Percentiles rank a stretch among this genome's conserved stretches.
These are phyloP conservation scores for Neurospora sp. DNA, from an alignment of 495 filamentous ascomycete genomes.

Conservation along the genomic window DNA sequence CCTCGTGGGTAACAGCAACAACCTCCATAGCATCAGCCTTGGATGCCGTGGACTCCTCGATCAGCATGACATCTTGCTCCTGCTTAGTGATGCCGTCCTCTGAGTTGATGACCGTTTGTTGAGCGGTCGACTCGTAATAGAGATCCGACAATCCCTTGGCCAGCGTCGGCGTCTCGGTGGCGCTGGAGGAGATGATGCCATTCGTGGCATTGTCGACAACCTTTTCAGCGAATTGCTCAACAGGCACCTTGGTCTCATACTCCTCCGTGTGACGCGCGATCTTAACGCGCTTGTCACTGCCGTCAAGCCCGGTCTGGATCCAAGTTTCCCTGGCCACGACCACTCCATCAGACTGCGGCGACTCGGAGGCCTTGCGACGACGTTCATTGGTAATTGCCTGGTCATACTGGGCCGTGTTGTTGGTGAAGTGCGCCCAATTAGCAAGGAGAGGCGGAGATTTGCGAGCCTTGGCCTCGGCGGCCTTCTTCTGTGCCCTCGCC, in stretches of 20 bases:
- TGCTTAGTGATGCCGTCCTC: neutral
- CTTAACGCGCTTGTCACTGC: conserved; percentile 30
- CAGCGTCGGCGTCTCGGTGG: neutral
- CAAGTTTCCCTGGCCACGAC: conserved; percentile 18
- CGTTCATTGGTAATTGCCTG: conserved; percentile 12
- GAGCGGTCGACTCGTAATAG: conserved; percentile 1
- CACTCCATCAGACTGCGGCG: conserved; percentile 3
- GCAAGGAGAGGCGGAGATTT: neutral
- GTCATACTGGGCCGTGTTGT: conserved; percentile 14
- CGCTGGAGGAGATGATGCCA: neutral
- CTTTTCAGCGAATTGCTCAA: neutral
- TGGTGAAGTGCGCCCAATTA: conserved; percentile 14
- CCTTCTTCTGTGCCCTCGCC: conserved; percentile 8
- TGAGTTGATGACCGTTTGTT: neutral
- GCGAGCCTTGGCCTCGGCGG: neutral
- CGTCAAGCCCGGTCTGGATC: conserved; percentile 21
- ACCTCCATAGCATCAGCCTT: neutral
- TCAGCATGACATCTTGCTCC: neutral
- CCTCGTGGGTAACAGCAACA: neutral
- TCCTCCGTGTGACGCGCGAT: conserved; percentile 23
- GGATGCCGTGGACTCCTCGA: neutral
- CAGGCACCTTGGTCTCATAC: conserved; percentile 1
- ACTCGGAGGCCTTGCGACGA: conserved; percentile 22
- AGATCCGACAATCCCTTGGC: conserved; percentile 1
- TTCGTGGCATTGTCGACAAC: neutral